Base-by-base conservation (phyloP, 805 yeast genomes). In the Yarrowia sp. region DNA sequence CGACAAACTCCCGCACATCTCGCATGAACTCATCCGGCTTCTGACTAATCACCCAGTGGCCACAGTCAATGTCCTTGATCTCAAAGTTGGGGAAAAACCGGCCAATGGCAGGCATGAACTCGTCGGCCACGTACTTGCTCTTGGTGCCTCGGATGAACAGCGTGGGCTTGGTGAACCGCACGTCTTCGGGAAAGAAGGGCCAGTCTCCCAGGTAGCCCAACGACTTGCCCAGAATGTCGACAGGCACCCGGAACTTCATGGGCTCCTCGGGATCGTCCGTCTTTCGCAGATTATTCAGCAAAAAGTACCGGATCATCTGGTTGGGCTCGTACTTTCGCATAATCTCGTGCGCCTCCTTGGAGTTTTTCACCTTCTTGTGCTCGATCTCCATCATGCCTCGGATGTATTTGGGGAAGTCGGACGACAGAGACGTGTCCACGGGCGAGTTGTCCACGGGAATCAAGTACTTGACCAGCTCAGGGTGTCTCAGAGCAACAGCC, bases 401-500 rank as follows among this genome's bases (percentile, higher is more conserved):
- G 20, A 91, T 84, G 75, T 93, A 95, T 64, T 80, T 81, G 12
- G 87, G 85, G 75, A 94, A 94, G 24, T 83, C 83, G 0, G 85
- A 82, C 30, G 84, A 77, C 39, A 87, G 83, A 0, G 85, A 79
- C 49, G 87, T 80, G 69, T 87, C 86, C 0, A 92, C 85, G 0
- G 99, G 98, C 0, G 97, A 91, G 75, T 93, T 94, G 74, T 94
- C 99, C 8, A 95, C 96, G 7, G 92, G 80, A 4, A 93, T 84
- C 56, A 92, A 73, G 78, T 87, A 81, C 14, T 84, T 80, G 7
- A 87, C 86, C 12, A 87, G 72, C 0, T 85, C 83, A 0, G 93
- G 94, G n/a, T 71, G 60, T 63, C 92, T 80, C 68, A 95, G 79
- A 0, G 91, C 88, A 6, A 90, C 80, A 0, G 95, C 92, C 98